phyloP scores from a whole-genome alignment of 331 rosid genomes.

The Saraca asoca region DNA sequence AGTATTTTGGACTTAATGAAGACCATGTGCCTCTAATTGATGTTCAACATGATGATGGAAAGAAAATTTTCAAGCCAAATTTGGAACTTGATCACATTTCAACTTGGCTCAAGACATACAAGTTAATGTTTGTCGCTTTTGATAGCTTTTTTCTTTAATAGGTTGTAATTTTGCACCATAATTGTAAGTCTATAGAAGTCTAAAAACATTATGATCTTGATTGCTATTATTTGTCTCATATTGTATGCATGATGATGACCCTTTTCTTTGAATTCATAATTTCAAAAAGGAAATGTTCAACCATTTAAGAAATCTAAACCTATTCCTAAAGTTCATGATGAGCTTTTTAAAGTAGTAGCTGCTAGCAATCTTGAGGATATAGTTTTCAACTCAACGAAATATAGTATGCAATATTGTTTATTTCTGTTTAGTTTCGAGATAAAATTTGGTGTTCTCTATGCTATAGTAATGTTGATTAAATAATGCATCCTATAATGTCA shows the following conservation, averaged over 20 bases:
- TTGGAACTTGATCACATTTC: slow-evolving; percentile 69
- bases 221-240: background rate
- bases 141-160: background rate
- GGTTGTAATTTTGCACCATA: background rate
- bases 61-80: slow-evolving; percentile 68
- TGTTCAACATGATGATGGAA: slow-evolving; percentile 55
- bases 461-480: too few relatives aligned
- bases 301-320: slow-evolving; percentile 76
- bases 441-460: background rate
- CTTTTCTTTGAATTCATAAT: slow-evolving; percentile 17
- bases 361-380: slow-evolving; percentile 65
- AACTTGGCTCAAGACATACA: slow-evolving; percentile 79
- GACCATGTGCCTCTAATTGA: slow-evolving; percentile 72
- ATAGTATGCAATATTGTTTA: too few relatives aligned
- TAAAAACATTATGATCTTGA: background rate
- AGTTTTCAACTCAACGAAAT: slow-evolving; percentile 66
- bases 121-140: slow-evolving; percentile 52
- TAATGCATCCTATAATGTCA: too few relatives aligned
- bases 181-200: background rate
- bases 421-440: slow-evolving; percentile 32
- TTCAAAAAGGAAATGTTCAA: slow-evolving; percentile 69
- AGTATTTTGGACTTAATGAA: slow-evolving; percentile 84
- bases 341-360: slow-evolving; percentile 89
- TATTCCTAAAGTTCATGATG: slow-evolving; percentile 78
- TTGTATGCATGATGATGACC: background rate